Conservation (phyloP, 345 rosid genomes). For the Mallotus nudiflorus region DNA sequence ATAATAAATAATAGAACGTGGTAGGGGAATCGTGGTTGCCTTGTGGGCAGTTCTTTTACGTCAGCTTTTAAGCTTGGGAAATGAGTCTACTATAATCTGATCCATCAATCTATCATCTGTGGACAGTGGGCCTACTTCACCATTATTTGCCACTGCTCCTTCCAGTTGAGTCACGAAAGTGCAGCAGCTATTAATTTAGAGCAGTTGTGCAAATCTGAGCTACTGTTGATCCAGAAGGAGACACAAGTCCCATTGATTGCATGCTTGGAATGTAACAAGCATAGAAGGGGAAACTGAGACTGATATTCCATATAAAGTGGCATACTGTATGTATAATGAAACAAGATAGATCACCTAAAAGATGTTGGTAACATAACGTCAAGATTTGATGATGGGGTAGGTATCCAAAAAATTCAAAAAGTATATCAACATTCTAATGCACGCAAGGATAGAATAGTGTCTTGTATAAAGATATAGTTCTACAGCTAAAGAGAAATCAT, state of each 20-base stretch:
- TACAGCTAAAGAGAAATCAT: not conserved
- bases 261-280: not conserved
- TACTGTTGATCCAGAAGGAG: not conserved
- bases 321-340: not conserved
- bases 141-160: not conserved
- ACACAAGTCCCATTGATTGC: not conserved
- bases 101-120: not conserved
- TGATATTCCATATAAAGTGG: not conserved
- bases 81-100: not conserved
- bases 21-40: not conserved
- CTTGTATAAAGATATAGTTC: not conserved
- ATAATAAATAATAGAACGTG: constrained; percentile 7
- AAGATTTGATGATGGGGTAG: not conserved
- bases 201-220: not conserved
- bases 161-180: not conserved
- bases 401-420: not conserved
- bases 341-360: not conserved
- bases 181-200: not conserved
- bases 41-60: not conserved
- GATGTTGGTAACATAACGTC: not conserved
- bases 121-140: not conserved
- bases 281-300: not conserved
- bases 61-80: not conserved
- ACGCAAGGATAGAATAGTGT: not conserved
- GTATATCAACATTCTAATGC: not conserved